Base-by-base conservation (phyloP, 2,329 filamentous ascomycete genomes). In the Epichloe elymi region DNA sequence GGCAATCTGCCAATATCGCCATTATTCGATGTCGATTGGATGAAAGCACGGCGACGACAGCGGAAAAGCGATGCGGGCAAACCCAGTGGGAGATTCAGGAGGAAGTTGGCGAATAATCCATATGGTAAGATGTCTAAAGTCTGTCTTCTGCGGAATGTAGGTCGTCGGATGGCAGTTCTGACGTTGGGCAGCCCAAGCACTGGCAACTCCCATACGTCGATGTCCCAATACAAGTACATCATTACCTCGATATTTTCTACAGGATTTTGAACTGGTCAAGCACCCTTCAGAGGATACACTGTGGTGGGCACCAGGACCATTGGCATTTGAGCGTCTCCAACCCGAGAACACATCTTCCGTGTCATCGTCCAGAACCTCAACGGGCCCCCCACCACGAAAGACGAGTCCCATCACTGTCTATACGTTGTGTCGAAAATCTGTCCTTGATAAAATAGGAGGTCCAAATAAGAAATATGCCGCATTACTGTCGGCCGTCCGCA, bases 171-270 rank as follows among this genome's bases (percentile, higher is more conserved):
- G 48, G 47, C 40, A 20, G 39, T 49, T 46, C 56, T 60, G 35
- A 60, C 44, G 23, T n/a, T n/a, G 4, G 44, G 23, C 50, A 85
- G 83, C 84, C 3, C 73, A 73, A 43, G 77, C 80, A 6, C 73
- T 89, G 20, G 76, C 77, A 33, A 76, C 76, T 0, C 78, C 80
- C 0, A 51, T 83, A 20, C 79, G 85, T 50, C 58, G 63, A 51
- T 86, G 83, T 58, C 59, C 64, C 20, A 60, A 75, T 35, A 80
- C 80, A 1, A 54, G 59, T 0, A 60, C 63, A 0, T 59, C 60
- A 1, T 63, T 87, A 6, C 85, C 85, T 1, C 65, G 63, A 14
- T 80, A 75, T 58, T 84, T 88, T 60, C 67, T 87, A 4, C 76
- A 85, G 50, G 70, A 77, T 35, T 81, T 88, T 53, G 72, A 74